Evolutionary conservation across 1,284 basidiomycete species (phyloP), one percentile per base, ranked within the genome.

Genomic region (Microbotryomycetes sp.): DNA sequence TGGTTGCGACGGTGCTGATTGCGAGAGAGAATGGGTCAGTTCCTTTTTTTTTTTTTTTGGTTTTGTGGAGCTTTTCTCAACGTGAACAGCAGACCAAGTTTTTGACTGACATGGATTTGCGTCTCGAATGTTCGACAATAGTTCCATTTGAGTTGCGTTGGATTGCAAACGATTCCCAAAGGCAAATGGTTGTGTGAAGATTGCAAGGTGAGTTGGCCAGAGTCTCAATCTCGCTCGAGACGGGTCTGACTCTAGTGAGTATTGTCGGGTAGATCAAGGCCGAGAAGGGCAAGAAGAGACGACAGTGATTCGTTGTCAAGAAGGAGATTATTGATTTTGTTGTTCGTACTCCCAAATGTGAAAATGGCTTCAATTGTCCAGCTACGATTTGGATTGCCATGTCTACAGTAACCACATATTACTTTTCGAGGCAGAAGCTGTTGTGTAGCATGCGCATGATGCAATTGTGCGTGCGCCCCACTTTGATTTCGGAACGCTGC

Each of bases 1-100:
- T 71, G 94, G 86, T 3, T 98, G 94, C 75, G 94, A 98, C 76
- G 88, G 87, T 70, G 80, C 81, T n/a, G 82, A 83, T 51, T 97
- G 94, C 77, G 85, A 87, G 72, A 81, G 82, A 60, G 93, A 97
- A 86, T 97, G 94, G 94, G 92, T 94, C 72, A 74, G 89, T 84
- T n/a, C n/a, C n/a, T n/a, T n/a, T n/a, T n/a, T n/a, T n/a, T n/a
- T n/a, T n/a, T n/a, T n/a, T n/a, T n/a, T n/a, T n/a, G n/a, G n/a
- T n/a, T n/a, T n/a, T n/a, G n/a, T n/a, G n/a, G n/a, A n/a, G n/a
- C n/a, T n/a, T n/a, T 65, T 16, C 47, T 47, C 26, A 25, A 42
- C 16, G 6, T 26, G n/a, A 47, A 23, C 54, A 19, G 14, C 22
- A 45, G 48, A 25, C 19, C 16, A 36, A n/a, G 25, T 45, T n/a